phyloP scores from a whole-genome alignment of 1,284 basidiomycete species.

The Tylopilus sp. region DNA sequence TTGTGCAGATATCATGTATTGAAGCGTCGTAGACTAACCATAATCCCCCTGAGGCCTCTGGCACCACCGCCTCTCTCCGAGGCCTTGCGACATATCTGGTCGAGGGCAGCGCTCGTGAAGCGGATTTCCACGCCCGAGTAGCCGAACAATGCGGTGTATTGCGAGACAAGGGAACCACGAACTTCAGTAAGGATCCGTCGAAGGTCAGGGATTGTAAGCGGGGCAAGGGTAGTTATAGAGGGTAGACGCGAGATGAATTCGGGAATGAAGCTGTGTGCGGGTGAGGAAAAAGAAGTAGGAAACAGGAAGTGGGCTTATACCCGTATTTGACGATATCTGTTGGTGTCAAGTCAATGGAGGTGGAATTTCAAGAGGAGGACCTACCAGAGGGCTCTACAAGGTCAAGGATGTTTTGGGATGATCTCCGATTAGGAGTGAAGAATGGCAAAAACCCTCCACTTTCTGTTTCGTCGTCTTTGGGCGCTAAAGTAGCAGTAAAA shows the following conservation, averaged over 20 bases:
- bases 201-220: slow-evolving; percentile 73
- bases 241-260: slow-evolving; percentile 93
- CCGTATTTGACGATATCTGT: slow-evolving; percentile 85
- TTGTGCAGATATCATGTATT: background rate
- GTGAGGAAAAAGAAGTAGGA: slow-evolving; percentile 9
- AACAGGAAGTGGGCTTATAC: slow-evolving; percentile 37
- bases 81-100: slow-evolving; percentile 79
- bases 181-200: slow-evolving; percentile 91
- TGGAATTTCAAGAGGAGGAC: slow-evolving; percentile 10
- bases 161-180: slow-evolving; percentile 84
- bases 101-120: slow-evolving; percentile 72
- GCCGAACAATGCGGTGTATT: slow-evolving; percentile 82
- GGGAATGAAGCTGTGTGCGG: slow-evolving; percentile 72
- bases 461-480: slow-evolving; percentile 38
- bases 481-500: slow-evolving; percentile 71
- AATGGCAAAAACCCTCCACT: slow-evolving; percentile 51
- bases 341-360: slow-evolving; percentile 2
- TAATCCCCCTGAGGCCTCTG: slow-evolving; percentile 81
- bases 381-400: slow-evolving; percentile 66
- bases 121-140: slow-evolving; percentile 80
- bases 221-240: slow-evolving; percentile 78
- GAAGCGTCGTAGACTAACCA: slow-evolving; percentile 51
- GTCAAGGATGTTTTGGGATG: slow-evolving; percentile 53
- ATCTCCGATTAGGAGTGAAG: slow-evolving; percentile 68
- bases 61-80: slow-evolving; percentile 85